A percentile compares a stretch with the other conserved stretches of the same genome.
These are phyloP conservation scores for Hygrophorus pudorinus DNA, from an alignment of 768 basidiomycete genomes.

Conservation along the genomic window DNA sequence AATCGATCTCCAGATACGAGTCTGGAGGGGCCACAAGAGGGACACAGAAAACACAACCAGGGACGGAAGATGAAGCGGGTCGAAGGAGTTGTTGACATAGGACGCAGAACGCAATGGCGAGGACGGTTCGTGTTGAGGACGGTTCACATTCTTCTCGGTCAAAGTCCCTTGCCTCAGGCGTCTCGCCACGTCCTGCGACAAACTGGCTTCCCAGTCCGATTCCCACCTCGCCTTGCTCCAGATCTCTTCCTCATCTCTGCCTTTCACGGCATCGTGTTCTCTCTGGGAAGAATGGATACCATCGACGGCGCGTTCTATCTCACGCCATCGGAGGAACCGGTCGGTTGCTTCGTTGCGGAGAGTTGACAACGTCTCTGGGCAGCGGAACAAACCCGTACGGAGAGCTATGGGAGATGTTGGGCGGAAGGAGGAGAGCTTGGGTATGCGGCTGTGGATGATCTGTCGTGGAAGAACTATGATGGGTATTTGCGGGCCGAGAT, in stretches of 20 bases:
- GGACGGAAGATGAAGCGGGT: slow-evolving; percentile 61
- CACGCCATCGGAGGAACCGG: slow-evolving; percentile 64
- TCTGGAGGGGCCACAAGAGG: slow-evolving; percentile 37
- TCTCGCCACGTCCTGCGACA: slow-evolving; percentile 54
- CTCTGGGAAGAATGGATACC: slow-evolving; percentile 25
- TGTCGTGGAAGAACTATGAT: slow-evolving; percentile 42
- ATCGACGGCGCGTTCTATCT: slow-evolving; percentile 50
- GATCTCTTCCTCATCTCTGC: slow-evolving; percentile 13
- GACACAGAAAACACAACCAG: slow-evolving; percentile 53
- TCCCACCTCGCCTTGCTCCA: slow-evolving; percentile 66
- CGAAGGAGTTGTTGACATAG: slow-evolving; percentile 24
- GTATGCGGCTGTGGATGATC: slow-evolving; percentile 19
- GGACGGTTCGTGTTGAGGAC: background rate
- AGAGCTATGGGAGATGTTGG: slow-evolving; percentile 43
- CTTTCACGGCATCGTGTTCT: slow-evolving; percentile 8
- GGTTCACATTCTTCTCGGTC: slow-evolving; percentile 10
- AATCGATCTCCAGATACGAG: slow-evolving; percentile 18
- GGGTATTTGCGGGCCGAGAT: slow-evolving; percentile 44
- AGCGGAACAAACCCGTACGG: slow-evolving; percentile 51
- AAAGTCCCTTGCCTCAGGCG: slow-evolving; percentile 32
- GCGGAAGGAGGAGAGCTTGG: slow-evolving; percentile 43
- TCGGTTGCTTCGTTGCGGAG: slow-evolving; percentile 58
- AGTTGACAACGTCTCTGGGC: slow-evolving; percentile 46
- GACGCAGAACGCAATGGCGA: background rate
- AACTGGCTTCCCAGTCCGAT: slow-evolving; percentile 48